phyloP scores from a whole-genome alignment of 2,329 filamentous ascomycete species.

The Sclerotinia subarctica region DNA sequence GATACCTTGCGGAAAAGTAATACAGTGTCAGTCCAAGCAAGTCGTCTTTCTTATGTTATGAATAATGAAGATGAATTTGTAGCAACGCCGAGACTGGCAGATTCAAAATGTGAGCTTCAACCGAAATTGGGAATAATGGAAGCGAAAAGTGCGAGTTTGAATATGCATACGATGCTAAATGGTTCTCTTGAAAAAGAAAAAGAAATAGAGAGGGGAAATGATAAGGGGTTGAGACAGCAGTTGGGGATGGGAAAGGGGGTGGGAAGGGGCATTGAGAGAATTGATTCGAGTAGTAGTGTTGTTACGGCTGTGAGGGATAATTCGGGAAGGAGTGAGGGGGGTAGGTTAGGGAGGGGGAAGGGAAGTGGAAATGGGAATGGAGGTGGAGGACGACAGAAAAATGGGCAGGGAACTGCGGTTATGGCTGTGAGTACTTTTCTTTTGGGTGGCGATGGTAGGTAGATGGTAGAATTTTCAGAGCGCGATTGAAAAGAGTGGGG shows the following conservation, averaged over 20 bases:
- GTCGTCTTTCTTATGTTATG: constrained; percentile 12
- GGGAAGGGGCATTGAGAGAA: constrained; percentile 21
- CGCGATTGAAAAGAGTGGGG: too few species aligned
- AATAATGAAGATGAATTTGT: constrained; percentile 15
- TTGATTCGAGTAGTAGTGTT: constrained; percentile 31
- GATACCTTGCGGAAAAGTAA: neutral
- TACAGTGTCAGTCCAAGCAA: neutral
- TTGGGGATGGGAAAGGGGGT: neutral
- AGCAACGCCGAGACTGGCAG: neutral
- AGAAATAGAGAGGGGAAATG: neutral
- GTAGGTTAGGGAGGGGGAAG: neutral
- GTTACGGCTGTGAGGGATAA: constrained; percentile 32
- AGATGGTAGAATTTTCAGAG: neutral
- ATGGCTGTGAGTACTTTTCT: constrained; percentile 13
- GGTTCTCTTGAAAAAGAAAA: neutral
- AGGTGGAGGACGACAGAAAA: neutral
- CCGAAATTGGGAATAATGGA: neutral
- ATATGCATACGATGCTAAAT: too few species aligned
- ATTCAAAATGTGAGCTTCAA: neutral
- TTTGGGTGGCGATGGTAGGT: neutral
- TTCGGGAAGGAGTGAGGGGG: constrained; percentile 22
- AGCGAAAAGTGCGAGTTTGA: neutral
- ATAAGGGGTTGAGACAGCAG: neutral
- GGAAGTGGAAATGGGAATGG: constrained; percentile 19
- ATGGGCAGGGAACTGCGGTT: constrained; percentile 16